Base-by-base conservation (phyloP, 208 protist species). In the Tritrichomonas musculus region DNA sequence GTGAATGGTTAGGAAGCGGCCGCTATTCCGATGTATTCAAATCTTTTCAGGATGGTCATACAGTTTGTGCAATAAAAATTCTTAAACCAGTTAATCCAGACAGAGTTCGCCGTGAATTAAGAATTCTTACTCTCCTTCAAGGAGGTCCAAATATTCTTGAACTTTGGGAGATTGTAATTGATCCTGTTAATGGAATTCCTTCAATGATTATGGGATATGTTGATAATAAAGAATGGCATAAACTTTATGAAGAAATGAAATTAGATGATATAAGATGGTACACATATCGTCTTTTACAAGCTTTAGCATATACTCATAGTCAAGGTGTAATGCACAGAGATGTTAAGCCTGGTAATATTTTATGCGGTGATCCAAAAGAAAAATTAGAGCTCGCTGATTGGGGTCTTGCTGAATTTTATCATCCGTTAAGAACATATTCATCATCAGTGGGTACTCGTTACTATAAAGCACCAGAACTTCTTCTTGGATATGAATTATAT, bases 241-340 rank as follows among this genome's bases (percentile, higher is more conserved):
- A 33, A 17, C 20, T 84, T 33, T 30, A 53, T 8, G 33, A 17
- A 11, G 53, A 53, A 25, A 47, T 53, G 20, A 33, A 11, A n/a
- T 20, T 84, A 13, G 13, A 11, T 33, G 41, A 44, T n/a, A 53
- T 53, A 33, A 9, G 73, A 49, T 47, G 0, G 9, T 84, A 84
- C 30, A 53, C 53, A n/a, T 84, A 84, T 53, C 9, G 36, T 0
- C 0, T 84, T 13, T 5, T 84, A 3, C 36, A 84, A 84, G 73
- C 36, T 22, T n/a, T 84, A 33, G 36, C 33, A 22, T 8, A 8
- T 5, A 84, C 41, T 53, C 73, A 84, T 84, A 84, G 44, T 9
- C 25, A 53, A 66, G 82, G 82, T 25, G 69, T 92, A 66, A 92
- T 92, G 82, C 82, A 92, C 69, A 8, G 82, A 17, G 82, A 92